Conservation (phyloP, 345 rosid genomes). For the Ricinus communis region DNA sequence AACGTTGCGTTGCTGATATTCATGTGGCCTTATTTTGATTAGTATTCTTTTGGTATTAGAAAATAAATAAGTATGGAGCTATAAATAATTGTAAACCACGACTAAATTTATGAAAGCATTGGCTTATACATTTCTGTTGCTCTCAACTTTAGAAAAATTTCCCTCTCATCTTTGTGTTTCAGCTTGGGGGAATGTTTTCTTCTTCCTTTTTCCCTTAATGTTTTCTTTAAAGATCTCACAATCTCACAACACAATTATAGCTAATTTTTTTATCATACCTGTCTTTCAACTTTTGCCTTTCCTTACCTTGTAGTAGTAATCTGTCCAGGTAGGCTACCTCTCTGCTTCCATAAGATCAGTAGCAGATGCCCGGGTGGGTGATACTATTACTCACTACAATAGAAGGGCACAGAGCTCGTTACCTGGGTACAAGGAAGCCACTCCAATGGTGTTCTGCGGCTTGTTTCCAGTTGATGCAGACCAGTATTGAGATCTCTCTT, state of each 20-base stretch:
- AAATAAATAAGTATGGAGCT: too few relatives aligned
- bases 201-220: neutral
- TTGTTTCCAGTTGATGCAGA: slow-evolving; percentile 98
- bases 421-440: slow-evolving; percentile 96
- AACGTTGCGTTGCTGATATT: neutral
- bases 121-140: too few relatives aligned
- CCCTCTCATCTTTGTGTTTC: neutral
- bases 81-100: too few relatives aligned
- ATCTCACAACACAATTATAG: neutral
- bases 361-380: slow-evolving; percentile 99
- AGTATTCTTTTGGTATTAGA: neutral
- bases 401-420: slow-evolving; percentile 76
- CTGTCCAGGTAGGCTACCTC: slow-evolving; percentile 83
- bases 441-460: slow-evolving; percentile 99
- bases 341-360: slow-evolving; percentile 94
- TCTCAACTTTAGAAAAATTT: too few relatives aligned
- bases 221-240: too few relatives aligned
- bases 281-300: neutral
- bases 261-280: slow-evolving; percentile 5
- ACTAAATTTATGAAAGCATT: too few relatives aligned
- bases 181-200: neutral
- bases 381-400: slow-evolving; percentile 65
- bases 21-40: neutral
- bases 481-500: slow-evolving; percentile 58
- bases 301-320: slow-evolving; percentile 4